phyloP scores from a whole-genome alignment of 352 stramenopile species.

The Globisporangium mamillatum region DNA sequence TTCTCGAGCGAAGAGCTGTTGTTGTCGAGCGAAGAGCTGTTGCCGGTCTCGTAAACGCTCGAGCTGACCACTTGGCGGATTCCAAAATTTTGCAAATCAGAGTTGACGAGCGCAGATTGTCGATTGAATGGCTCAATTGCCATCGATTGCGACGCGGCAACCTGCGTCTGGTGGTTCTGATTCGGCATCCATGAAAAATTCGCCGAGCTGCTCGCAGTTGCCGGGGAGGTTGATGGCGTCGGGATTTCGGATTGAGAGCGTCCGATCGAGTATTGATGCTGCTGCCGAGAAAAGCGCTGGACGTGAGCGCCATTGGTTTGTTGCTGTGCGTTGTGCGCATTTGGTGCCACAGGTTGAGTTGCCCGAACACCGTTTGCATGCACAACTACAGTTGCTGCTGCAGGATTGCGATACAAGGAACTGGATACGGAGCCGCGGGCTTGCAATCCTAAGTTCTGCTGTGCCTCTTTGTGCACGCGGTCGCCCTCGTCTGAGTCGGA shows the following conservation, averaged over 20 bases:
- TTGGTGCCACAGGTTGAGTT: neutral
- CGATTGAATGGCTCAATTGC: conserved; percentile 16
- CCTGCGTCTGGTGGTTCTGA: neutral
- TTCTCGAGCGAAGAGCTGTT: neutral
- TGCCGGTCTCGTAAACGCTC: conserved; percentile 13
- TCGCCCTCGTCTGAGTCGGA: conserved; percentile 35
- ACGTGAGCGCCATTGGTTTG: neutral
- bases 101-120: neutral
- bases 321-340: neutral
- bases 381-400: neutral
- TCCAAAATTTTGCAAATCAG: conserved; percentile 12
- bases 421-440: neutral
- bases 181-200: neutral
- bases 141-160: conserved; percentile 3
- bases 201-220: neutral
- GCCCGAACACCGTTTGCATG: neutral
- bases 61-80: conserved; percentile 15
- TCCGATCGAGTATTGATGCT: neutral
- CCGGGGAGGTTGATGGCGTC: neutral
- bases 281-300: neutral
- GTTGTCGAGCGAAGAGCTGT: neutral
- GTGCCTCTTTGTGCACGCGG: neutral
- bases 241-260: neutral
- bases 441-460: neutral
- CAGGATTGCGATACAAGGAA: neutral